phyloP scores from a whole-genome alignment of 768 basidiomycete species.

The Suillus decipiens region DNA sequence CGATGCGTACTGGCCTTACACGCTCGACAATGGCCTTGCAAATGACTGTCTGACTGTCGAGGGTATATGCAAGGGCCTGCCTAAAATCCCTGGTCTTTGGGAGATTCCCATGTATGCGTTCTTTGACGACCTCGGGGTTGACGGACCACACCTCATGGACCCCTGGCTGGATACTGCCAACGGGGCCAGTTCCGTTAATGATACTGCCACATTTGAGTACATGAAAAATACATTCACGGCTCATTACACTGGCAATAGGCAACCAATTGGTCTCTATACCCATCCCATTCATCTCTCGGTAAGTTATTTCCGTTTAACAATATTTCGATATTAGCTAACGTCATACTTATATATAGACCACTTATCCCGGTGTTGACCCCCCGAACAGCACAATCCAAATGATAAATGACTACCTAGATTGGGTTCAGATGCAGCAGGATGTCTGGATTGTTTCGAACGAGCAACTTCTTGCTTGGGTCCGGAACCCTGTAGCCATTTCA shows the following conservation, averaged over 20 bases:
- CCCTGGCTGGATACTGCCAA: conserved; percentile 75
- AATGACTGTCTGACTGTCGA: conserved; percentile 67
- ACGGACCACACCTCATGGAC: conserved; percentile 75
- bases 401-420: conserved; percentile 81
- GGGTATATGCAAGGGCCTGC: conserved; percentile 66
- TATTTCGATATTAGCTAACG: conserved; percentile 6
- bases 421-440: conserved; percentile 71
- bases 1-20: conserved; percentile 85
- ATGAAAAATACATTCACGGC: conserved; percentile 74
- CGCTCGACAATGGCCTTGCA: conserved; percentile 76
- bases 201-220: conserved; percentile 65
- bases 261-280: conserved; percentile 80
- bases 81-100: conserved; percentile 78
- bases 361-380: conserved; percentile 59
- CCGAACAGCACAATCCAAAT: conserved; percentile 61
- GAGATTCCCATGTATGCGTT: conserved; percentile 83
- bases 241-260: conserved; percentile 74
- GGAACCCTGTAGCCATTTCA: conserved; percentile 63
- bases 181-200: conserved; percentile 50
- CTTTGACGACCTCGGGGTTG: conserved; percentile 59
- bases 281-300: conserved; percentile 79
- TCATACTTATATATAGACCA: conserved; percentile 36
- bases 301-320: neutral
- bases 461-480: conserved; percentile 75
- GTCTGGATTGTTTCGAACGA: conserved; percentile 76